Base-by-base conservation (phyloP, 2,329 filamentous ascomycete genomes). In the Colletotrichum truncatum region DNA sequence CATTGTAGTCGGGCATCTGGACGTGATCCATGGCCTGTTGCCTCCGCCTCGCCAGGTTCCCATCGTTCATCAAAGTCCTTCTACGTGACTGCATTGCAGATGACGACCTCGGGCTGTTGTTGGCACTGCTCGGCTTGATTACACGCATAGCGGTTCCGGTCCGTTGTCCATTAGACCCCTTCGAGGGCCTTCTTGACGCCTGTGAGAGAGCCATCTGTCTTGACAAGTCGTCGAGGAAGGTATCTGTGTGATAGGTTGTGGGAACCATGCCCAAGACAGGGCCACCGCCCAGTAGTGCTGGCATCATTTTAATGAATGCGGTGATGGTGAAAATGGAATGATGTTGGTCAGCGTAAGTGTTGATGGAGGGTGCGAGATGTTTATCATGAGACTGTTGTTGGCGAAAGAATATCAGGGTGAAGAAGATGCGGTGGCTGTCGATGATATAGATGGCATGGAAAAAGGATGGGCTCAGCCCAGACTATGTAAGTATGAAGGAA, bases 51-150 rank as follows among this genome's bases (percentile, higher is more conserved):
- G 78, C 79, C 64, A 83, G 75, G 68, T 75, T 78, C 65, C 75
- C 74, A 67, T 88, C 82, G 72, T 84, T 81, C 75, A 88, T 82
- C 66, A 87, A 74, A 2, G 87, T 89, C 73, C 84, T 87, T 73
- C 88, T 82, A 69, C 87, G 80, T 62, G 80, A 78, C 70, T 83
- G 78, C 69, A 80, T 75, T 16, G 77, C 73, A n/a, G 82, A 80
- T 4, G 82, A 79, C 4, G 82, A 81, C 70, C 88, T 84, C 12
- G 90, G 91, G 75, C 91, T 93, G 77, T 87, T 92, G 80, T 83
- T 91, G 68, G 89, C 85, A 76, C 89, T 92, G 69, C 80, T 85
- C 12, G 89, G 88, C 76, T 93, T 93, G 60, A 78, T 78, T 38
- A 93, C 81, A 66, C 89, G 84, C 85, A 87, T 89, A 63, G 80